phyloP scores from a whole-genome alignment of 805 yeast species.

The Lipomyces spencermartinsiae region DNA sequence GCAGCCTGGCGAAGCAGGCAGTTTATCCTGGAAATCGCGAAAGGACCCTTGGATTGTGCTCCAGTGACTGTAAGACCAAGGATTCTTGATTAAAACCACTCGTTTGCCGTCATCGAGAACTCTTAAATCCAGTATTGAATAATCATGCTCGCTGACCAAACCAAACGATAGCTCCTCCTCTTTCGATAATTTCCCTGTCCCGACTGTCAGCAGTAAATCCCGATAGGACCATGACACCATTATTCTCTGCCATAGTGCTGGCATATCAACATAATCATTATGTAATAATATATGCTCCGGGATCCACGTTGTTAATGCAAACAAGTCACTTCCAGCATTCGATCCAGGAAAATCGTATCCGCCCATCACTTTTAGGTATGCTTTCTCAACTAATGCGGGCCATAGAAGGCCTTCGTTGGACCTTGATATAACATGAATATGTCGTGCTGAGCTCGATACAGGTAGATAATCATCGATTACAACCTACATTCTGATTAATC shows the following conservation, averaged over 20 bases:
- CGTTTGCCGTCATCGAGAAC: slow-evolving; percentile 36
- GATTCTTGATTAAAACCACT: slow-evolving; percentile 52
- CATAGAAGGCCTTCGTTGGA: slow-evolving; percentile 49
- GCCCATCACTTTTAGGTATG: slow-evolving; percentile 65
- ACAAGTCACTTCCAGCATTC: slow-evolving; percentile 74
- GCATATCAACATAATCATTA: slow-evolving; percentile 33
- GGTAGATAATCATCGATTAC: slow-evolving; percentile 58
- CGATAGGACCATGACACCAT: slow-evolving; percentile 46
- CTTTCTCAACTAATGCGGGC: slow-evolving; percentile 82
- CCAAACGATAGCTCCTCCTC: slow-evolving; percentile 47
- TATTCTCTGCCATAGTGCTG: slow-evolving; percentile 49
- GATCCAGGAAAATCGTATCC: slow-evolving; percentile 76
- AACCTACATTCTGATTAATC: slow-evolving; percentile 38
- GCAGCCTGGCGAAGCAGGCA: slow-evolving; percentile 22
- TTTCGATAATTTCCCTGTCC: slow-evolving; percentile 59
- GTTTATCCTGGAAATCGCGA: slow-evolving; percentile 10
- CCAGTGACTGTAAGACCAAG: slow-evolving; percentile 47
- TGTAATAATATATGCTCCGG: slow-evolving; percentile 60
- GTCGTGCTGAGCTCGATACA: slow-evolving; percentile 26
- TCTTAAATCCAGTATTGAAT: slow-evolving; percentile 58
- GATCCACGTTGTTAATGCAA: slow-evolving; percentile 69
- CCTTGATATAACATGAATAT: slow-evolving; percentile 47
- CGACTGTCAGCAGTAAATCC: slow-evolving; percentile 63
- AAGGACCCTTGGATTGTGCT: background rate
- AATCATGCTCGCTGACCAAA: slow-evolving; percentile 71